A percentile compares a stretch with the other conserved stretches of the same genome.
phyloP scores from a whole-genome alignment of 495 filamentous ascomycete species.

The Penicillium riverlandense region DNA sequence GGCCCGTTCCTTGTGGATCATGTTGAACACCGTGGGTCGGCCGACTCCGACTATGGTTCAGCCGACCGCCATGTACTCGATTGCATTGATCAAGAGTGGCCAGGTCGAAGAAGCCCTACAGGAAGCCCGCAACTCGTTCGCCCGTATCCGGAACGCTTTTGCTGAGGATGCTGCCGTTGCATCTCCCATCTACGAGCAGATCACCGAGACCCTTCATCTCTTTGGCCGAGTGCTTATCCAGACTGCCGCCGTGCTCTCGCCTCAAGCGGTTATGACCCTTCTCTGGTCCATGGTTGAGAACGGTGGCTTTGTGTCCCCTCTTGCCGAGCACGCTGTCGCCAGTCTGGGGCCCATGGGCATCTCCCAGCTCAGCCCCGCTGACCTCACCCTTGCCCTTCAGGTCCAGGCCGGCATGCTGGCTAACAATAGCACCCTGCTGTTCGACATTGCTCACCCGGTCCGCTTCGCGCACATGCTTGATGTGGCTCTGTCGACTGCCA shows the following conservation, averaged over 20 bases:
- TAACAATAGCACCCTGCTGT: constrained; percentile 31
- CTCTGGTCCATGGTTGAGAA: constrained; percentile 72
- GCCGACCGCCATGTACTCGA: constrained; percentile 76
- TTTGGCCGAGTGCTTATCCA: constrained; percentile 51
- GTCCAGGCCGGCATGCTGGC: constrained; percentile 58
- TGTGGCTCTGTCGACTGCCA: constrained; percentile 38
- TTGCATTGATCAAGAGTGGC: constrained; percentile 74
- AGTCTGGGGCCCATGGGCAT: constrained; percentile 54
- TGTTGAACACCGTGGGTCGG: constrained; percentile 54
- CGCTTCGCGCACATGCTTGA: constrained; percentile 59
- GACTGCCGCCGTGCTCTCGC: constrained; percentile 39
- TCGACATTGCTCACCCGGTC: constrained; percentile 47
- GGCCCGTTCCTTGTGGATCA: constrained; percentile 69
- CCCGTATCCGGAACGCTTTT: constrained; percentile 58
- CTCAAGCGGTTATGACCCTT: constrained; percentile 50
- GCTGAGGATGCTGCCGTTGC: constrained; percentile 16
- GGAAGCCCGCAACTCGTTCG: constrained; percentile 75
- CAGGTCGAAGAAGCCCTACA: constrained; percentile 68
- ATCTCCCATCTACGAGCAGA: constrained; percentile 55
- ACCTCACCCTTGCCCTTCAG: constrained; percentile 54
- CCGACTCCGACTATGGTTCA: constrained; percentile 67
- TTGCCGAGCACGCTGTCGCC: constrained; percentile 57
- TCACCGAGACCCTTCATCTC: constrained; percentile 82
- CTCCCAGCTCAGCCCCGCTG: constrained; percentile 44
- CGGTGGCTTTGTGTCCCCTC: constrained; percentile 51